These are phyloP conservation scores for Glycine latifolia DNA, from an alignment of 306 rosid species.

Conservation along the genomic window DNA sequence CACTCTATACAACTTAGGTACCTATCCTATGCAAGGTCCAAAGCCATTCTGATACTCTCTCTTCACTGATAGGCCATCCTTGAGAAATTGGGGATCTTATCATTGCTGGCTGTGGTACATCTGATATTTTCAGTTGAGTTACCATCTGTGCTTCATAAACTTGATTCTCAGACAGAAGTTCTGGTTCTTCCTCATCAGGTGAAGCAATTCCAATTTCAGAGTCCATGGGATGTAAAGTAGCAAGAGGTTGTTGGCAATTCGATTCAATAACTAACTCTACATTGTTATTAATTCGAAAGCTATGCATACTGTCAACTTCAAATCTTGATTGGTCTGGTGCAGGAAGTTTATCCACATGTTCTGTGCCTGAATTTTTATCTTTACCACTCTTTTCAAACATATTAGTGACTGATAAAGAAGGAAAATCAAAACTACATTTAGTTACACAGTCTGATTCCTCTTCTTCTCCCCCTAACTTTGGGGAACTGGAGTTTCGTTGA, in stretches of 20 bases:
- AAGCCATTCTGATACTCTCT: conserved; percentile 90
- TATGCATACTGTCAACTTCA: conserved; percentile 73
- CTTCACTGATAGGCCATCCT: conserved; percentile 59
- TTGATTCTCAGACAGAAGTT: conserved; percentile 45
- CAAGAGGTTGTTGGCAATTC: conserved; percentile 55
- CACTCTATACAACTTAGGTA: conserved; percentile 39
- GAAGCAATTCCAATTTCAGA: conserved; percentile 70
- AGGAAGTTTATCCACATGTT: conserved; percentile 52
- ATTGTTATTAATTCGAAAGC: conserved; percentile 76
- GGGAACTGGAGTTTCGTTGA: conserved; percentile 60
- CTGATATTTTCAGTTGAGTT: conserved; percentile 72
- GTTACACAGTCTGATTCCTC: conserved; percentile 57
- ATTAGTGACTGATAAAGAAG: conserved; percentile 70
- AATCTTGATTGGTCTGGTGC: conserved; percentile 51
- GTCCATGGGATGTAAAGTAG: conserved; percentile 50
- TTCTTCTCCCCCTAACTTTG: conserved; percentile 57
- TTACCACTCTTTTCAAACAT: conserved; percentile 63
- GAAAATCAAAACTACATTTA: conserved; percentile 70
- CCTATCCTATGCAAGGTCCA: conserved; percentile 98
- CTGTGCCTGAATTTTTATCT: conserved; percentile 51
- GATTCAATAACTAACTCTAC: conserved; percentile 76
- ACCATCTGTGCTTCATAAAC: conserved; percentile 56
- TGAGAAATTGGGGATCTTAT: conserved; percentile 56
- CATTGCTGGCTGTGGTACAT: conserved; percentile 66
- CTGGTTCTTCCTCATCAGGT: conserved; percentile 58